Base-by-base conservation (phyloP, 2,329 filamentous ascomycete genomes). In the Pseudocercospora fijiensis region DNA sequence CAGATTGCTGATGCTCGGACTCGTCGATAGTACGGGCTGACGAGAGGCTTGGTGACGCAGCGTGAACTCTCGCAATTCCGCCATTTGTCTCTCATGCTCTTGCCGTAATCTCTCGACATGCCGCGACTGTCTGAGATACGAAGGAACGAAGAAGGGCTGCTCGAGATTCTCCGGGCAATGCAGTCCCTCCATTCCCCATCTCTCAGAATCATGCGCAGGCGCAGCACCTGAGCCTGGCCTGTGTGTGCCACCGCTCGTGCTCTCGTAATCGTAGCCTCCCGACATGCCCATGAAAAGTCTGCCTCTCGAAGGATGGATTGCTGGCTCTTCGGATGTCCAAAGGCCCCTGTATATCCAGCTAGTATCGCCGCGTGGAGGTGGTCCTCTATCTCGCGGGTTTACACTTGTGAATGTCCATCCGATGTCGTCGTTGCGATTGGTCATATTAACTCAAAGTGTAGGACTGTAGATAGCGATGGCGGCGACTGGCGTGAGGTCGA, bases 101-200 rank as follows among this genome's bases (percentile, higher is more conserved):
- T 64, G 60, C 71, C 90, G 86, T 55, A 97, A 82, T 75, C 86
- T 88, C 71, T 89, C 85, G 59, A 94, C 86, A 77, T 96, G 93
- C 72, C 87, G 86, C 13, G 92, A 94, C 43, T 86, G 86, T 69
- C 84, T 83, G 51, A 98, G 84, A 78, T 97, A 97, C 4, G 91
- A 92, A 0, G 94, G 94, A 10, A 88, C 84, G 76, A 96, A 92
- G 81, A 94, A 94, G 5, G 69, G 65, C 33, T 72, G 67, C 47
- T 73, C 69, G 6, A 73, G 70, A 37, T 71, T 68, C 28, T 65
- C 60, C 28, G 60, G 51, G 33, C 64, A 70, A 18, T 62, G 62
- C 55, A 68, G 24, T 9, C 65, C 61, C 37, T 70, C 67, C 63
- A 61, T 65, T 67, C 11, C 67, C 64, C 53, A 65, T 57, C n/a